Base-by-base conservation (phyloP, 163 green algal genomes). In the Scenedesmus sp. region DNA sequence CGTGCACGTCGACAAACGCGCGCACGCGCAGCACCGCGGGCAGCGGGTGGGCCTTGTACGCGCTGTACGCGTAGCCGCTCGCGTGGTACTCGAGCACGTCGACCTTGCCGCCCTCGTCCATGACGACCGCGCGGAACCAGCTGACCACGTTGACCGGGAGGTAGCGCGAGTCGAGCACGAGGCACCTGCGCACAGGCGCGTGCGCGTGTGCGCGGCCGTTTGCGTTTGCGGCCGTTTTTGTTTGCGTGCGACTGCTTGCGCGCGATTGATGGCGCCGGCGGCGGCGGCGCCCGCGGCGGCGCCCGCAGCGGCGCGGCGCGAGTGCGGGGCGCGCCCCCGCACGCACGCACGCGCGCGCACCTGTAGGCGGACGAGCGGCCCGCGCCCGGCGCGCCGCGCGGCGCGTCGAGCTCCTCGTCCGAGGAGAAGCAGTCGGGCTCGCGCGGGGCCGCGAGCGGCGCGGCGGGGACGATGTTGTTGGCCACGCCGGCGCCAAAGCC, bases 11-110 rank as follows among this genome's bases (percentile, higher is more conserved):
- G 2, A 85, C 74, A 54, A 73, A 84, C 7, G 60, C 22, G 69
- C 75, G 60, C 60, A 86, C 80, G 26, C 84, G 80, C 45, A 89
- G 53, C 14, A 86, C 84, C 13, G 87, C 84, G 1, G 87, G 87
- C 63, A 91, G 75, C 18, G 67, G 75, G 75, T 85, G 73, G 2
- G 79, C 60, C 44, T 70, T 44, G 44, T 76, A 76, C 28, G 75
- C 75, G 0, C 48, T 70, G 50, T 71, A 76, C 9, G 63, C 75
- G 51, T 64, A 82, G 14, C 42, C 64, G 24, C 77, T 76, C 0
- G 82, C 75, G 81, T 92, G 90, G 78, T 92, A 92, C 63, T 91
- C 88, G n/a, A 93, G 45, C 11, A 93, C 86, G 56, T 93, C 87
- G 14, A 80, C 86, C 80, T 89, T 91, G 26, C 84, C 85, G 14